Evolutionary conservation across 345 rosid genomes (phyloP).

Genomic region (Camelina hispida): DNA sequence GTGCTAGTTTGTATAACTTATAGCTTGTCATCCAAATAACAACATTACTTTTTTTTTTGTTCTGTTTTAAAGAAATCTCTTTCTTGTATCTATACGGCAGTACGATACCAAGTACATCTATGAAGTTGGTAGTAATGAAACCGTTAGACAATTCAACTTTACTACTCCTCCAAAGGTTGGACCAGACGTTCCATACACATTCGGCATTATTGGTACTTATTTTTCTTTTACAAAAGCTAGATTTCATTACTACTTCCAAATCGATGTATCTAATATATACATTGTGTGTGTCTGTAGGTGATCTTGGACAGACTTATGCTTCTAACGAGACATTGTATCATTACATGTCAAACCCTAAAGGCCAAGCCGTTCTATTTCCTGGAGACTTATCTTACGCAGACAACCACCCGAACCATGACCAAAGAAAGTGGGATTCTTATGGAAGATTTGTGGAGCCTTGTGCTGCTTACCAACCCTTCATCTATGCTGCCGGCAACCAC

Average conservation of each 20-base stretch:
- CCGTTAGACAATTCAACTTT: conserved; percentile 54
- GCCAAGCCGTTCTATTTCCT: conserved; percentile 52
- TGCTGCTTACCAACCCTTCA: conserved; percentile 61
- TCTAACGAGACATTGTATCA: conserved; percentile 58
- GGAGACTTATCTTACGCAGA: conserved; percentile 62
- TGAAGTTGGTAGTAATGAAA: conserved; percentile 49
- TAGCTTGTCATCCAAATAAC: conserved; percentile 16
- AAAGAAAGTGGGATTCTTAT: conserved; percentile 56
- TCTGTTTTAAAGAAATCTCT: background rate
- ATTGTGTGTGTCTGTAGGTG: conserved; percentile 43
- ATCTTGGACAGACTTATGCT: conserved; percentile 60
- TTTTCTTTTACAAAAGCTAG: background rate
- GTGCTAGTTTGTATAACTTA: background rate
- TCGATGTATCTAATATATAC: background rate
- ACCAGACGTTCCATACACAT: conserved; percentile 71
- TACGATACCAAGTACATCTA: conserved; percentile 60
- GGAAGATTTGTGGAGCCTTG: conserved; percentile 53
- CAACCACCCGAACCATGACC: conserved; percentile 49
- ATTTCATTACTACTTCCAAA: background rate
- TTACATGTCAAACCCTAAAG: conserved; percentile 53
- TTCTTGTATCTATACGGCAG: conserved; percentile 38
- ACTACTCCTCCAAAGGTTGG: conserved; percentile 63
- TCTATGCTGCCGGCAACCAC: conserved; percentile 60
- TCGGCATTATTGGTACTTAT: conserved; percentile 64
- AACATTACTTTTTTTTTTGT: background rate